Evolutionary conservation across 169 alveolate genomes (phyloP), one percentile per base, ranked within the genome.

Genomic region (Miamiensis avidus): DNA sequence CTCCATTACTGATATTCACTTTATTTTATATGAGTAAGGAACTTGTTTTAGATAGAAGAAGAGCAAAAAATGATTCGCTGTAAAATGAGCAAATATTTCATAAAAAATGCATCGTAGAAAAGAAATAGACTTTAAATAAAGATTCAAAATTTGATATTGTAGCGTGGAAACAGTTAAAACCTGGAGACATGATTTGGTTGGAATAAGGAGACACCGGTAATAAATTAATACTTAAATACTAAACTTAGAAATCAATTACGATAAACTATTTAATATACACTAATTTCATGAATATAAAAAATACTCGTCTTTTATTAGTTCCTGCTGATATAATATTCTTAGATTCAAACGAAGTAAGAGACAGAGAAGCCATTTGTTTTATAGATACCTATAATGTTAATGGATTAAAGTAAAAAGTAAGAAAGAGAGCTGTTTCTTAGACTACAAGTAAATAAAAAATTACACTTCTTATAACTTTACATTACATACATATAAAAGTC

Each of bases 301-400:
- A 11, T 49, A 49, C 20, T 49, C 20, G 20, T 49, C 20, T 49
- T 49, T 49, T 49, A 49, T 11, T 49, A 49, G 69, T 85, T 33
- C 95, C 95, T 26, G 95, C 95, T 4, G 95, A 91, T 76, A 86
- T 91, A 26, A 91, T 91, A 28, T 78, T 91, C 34, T 85, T 92
- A 75, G 95, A 92, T 65, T 49, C 90, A n/a, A 84, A 84, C 32
- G n/a, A 81, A 74, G 81, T 86, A 4, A 82, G 90, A 65, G 90
- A 86, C 75, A 79, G 79, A 34, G 83, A 81, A 32, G 87, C 90
- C 25, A 65, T 86, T 15, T 86, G 90, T 69, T 81, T 77, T 78
- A 78, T 86, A 16, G 86, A 86, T 32, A 86, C 90, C 0, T 30
- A 77, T 72, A 65, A 79, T 28, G 75, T 65, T 30, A 86, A 86